Conservation (phyloP, 1,284 basidiomycete genomes). For the Peniophora sp. region DNA sequence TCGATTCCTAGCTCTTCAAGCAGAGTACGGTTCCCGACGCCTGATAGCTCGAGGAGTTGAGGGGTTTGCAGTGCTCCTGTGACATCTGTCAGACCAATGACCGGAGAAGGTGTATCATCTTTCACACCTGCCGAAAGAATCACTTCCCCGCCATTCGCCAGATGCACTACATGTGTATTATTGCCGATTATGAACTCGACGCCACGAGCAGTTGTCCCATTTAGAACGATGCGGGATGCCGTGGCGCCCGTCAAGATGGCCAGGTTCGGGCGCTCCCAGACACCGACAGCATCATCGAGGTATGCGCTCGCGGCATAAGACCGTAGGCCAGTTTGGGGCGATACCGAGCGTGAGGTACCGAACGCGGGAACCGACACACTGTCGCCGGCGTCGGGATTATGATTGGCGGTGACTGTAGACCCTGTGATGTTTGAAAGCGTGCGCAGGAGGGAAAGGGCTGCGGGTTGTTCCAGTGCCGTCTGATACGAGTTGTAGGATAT, state of each 20-base stretch:
- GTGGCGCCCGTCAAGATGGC: conserved; percentile 8
- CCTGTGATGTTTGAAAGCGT: not conserved
- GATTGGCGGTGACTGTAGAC: conserved; percentile 5
- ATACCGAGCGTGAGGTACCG: conserved; percentile 9
- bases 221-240: conserved; percentile 7
- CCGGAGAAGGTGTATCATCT: not conserved
- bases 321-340: conserved; percentile 8
- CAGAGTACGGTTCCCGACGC: conserved; percentile 9
- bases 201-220: conserved; percentile 7
- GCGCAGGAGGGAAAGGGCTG: conserved; percentile 7
- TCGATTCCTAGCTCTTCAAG: conserved; percentile 9
- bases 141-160: conserved; percentile 7
- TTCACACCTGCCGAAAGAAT: conserved; percentile 8
- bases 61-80: conserved; percentile 11
- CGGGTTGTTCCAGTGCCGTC: conserved; percentile 9
- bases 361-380: conserved; percentile 7
- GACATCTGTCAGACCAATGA: not conserved
- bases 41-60: conserved; percentile 12
- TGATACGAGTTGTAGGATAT: conserved; percentile 11
- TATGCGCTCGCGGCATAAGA: conserved; percentile 11
- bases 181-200: conserved; percentile 6
- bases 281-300: conserved; percentile 4
- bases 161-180: conserved; percentile 3
- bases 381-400: conserved; percentile 9
- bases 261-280: conserved; percentile 5